phyloP scores from a whole-genome alignment of 352 stramenopile genomes.

The Globisporangium recalcitrans region DNA sequence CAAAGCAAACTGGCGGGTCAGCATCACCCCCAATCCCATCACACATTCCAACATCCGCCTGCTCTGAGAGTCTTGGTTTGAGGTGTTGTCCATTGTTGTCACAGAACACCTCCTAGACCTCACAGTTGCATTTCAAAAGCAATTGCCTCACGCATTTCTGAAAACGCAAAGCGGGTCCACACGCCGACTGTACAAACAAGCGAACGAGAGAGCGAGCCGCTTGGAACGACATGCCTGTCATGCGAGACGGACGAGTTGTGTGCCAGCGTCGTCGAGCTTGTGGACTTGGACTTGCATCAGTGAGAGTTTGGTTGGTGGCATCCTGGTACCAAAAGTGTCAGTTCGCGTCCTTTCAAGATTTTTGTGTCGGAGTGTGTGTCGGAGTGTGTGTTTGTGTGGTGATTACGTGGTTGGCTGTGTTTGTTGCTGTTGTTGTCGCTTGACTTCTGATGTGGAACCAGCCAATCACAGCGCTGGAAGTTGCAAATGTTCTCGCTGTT shows the following conservation, averaged over 20 bases:
- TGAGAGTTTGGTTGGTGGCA: neutral
- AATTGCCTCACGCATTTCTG: too few species aligned
- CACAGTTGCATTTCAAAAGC: too few species aligned
- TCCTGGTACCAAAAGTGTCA: neutral
- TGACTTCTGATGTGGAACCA: neutral
- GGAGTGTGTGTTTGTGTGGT: neutral
- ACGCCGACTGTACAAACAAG: too few species aligned
- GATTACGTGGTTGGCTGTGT: neutral
- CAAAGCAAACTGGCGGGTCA: too few species aligned
- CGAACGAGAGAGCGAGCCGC: too few species aligned
- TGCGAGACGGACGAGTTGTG: neutral
- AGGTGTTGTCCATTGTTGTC: too few species aligned
- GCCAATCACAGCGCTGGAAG: slow-evolving; percentile 3
- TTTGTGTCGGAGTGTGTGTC: neutral
- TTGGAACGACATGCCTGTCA: too few species aligned
- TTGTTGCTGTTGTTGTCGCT: neutral
- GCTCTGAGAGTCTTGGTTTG: too few species aligned
- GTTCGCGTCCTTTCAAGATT: neutral
- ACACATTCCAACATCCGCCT: too few species aligned
- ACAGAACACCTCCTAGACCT: too few species aligned
- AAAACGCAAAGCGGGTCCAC: too few species aligned
- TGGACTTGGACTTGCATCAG: neutral
- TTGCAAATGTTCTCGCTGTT: neutral
- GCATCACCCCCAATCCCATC: too few species aligned
- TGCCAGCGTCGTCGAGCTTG: neutral